Evolutionary conservation across 805 yeast species (phyloP).

Genomic region (Cyberlindnera maritima): DNA sequence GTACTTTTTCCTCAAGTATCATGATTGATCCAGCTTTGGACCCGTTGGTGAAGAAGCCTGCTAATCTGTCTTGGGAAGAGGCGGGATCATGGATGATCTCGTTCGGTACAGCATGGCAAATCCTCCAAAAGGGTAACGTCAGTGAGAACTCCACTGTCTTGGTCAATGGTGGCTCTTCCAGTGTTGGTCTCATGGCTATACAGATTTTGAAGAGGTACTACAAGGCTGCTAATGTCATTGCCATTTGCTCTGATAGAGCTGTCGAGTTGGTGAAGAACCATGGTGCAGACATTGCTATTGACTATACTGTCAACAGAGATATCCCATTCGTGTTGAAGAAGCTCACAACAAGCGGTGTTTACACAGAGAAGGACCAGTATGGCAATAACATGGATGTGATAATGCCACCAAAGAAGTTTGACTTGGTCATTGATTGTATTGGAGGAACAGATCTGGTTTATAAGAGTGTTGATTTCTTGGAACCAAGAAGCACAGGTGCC

Average conservation of each 20-base stretch:
- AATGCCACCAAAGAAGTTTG: slow-evolving; percentile 42
- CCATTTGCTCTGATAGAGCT: slow-evolving; percentile 56
- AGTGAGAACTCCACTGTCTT: slow-evolving; percentile 49
- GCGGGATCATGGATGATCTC: slow-evolving; percentile 67
- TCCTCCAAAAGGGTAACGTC: slow-evolving; percentile 35
- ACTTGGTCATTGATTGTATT: slow-evolving; percentile 64
- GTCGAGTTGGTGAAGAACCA: slow-evolving; percentile 37
- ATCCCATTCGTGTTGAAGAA: slow-evolving; percentile 20
- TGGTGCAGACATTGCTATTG: slow-evolving; percentile 54
- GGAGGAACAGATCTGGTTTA: slow-evolving; percentile 56
- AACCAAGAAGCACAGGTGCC: slow-evolving; percentile 41
- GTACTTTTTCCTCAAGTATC: slow-evolving; percentile 57
- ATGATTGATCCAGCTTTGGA: slow-evolving; percentile 53
- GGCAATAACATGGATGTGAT: slow-evolving; percentile 27
- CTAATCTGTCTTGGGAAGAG: slow-evolving; percentile 42
- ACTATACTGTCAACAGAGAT: slow-evolving; percentile 38
- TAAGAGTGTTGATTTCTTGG: slow-evolving; percentile 42
- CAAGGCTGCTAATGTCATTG: slow-evolving; percentile 50
- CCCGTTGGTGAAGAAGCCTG: slow-evolving; percentile 45
- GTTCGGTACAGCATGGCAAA: slow-evolving; percentile 57
- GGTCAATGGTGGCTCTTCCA: slow-evolving; percentile 74
- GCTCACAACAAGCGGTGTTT: slow-evolving; percentile 30
- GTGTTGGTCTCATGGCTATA: slow-evolving; percentile 63
- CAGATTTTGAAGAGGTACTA: slow-evolving; percentile 55
- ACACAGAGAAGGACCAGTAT: slow-evolving; percentile 29